Percentiles rank a stretch among this genome's conserved stretches.
Conservation (phyloP, 2,329 filamentous ascomycete genomes). For the Tolypocladium guangdongense region DNA sequence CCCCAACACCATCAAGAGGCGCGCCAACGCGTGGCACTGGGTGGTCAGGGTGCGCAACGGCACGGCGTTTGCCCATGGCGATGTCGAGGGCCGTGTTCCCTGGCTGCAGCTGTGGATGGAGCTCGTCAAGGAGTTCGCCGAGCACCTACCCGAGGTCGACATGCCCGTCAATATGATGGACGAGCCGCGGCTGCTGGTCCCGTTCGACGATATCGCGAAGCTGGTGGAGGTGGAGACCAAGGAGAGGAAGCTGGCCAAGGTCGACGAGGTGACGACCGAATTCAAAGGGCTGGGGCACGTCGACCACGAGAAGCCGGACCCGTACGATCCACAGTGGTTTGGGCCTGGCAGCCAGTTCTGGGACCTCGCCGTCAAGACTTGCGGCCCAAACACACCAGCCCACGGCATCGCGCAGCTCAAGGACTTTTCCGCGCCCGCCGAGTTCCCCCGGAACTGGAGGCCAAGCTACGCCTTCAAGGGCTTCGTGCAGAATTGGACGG, state of each 20-base stretch:
- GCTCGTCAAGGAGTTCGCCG: conserved; percentile 39
- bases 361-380: conserved; percentile 45
- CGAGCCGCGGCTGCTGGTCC: conserved; percentile 50
- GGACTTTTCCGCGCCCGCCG: conserved; percentile 19
- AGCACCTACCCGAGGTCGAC: conserved; percentile 50
- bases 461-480: conserved; percentile 30
- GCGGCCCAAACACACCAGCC: conserved; percentile 42
- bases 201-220: conserved; percentile 43
- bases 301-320: conserved; percentile 20
- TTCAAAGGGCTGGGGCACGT: conserved; percentile 29
- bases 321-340: conserved; percentile 37
- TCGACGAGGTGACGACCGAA: conserved; percentile 30
- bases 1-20: conserved; percentile 23
- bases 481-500: conserved; percentile 47
- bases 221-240: conserved; percentile 36
- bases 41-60: conserved; percentile 38
- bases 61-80: conserved; percentile 26
- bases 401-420: conserved; percentile 22
- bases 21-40: conserved; percentile 32
- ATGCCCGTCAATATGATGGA: conserved; percentile 57
- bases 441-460: conserved; percentile 22
- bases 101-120: conserved; percentile 37
- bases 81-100: conserved; percentile 27
- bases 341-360: conserved; percentile 41
- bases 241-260: conserved; percentile 29